phyloP scores from a whole-genome alignment of 768 basidiomycete genomes.

The Sarcodon sp. region DNA sequence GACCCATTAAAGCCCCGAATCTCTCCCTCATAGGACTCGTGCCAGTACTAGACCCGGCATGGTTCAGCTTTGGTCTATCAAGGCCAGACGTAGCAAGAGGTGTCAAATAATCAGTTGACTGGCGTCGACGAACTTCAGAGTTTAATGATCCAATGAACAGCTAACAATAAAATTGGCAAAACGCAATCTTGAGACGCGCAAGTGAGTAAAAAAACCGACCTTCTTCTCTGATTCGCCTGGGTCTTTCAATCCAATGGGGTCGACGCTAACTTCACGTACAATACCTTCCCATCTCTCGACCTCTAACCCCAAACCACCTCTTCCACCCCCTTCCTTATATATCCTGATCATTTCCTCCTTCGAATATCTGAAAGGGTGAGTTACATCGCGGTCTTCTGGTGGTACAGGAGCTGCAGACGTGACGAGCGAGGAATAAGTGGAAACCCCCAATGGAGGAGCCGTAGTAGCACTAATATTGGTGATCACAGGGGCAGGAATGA shows the following conservation, averaged over 20 bases:
- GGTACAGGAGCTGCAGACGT: constrained; percentile 36
- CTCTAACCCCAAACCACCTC: constrained; percentile 65
- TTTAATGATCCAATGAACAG: constrained; percentile 75
- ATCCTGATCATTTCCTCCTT: constrained; percentile 78
- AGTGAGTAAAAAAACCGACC: constrained; percentile 28
- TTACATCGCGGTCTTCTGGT: constrained; percentile 46
- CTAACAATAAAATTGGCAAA: constrained; percentile 22
- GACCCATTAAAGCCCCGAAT: constrained; percentile 39
- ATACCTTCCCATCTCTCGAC: constrained; percentile 87
- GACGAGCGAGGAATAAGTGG: constrained; percentile 62
- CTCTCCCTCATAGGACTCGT: constrained; percentile 52
- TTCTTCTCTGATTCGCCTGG: constrained; percentile 79
- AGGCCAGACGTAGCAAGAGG: constrained; percentile 36
- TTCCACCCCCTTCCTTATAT: constrained; percentile 68
- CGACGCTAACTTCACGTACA: constrained; percentile 59
- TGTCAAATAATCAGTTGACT: constrained; percentile 61
- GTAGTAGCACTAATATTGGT: constrained; percentile 4
- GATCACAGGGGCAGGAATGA: constrained; percentile 38
- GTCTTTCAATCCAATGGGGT: constrained; percentile 69
- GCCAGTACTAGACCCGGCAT: constrained; percentile 28
- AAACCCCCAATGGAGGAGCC: constrained; percentile 30
- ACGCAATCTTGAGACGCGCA: constrained; percentile 1
- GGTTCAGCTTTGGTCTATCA: constrained; percentile 48
- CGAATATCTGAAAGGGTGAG: constrained; percentile 76
- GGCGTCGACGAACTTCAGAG: constrained; percentile 79